These are phyloP conservation scores for Annulohypoxylon bovei DNA, from an alignment of 495 filamentous ascomycete genomes.

Conservation along the genomic window DNA sequence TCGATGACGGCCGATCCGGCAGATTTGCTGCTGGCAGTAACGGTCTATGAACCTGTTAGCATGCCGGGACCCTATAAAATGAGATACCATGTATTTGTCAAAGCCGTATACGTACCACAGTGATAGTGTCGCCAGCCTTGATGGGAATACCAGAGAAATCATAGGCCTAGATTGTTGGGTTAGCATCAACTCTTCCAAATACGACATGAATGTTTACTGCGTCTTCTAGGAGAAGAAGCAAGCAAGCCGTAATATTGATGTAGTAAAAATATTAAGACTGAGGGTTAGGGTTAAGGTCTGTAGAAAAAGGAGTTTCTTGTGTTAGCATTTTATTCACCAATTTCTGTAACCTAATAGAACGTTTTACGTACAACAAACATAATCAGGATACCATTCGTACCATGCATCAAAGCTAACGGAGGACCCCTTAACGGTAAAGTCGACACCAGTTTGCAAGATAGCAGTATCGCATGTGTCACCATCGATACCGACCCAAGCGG, in stretches of 20 bases:
- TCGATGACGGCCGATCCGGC: constrained; percentile 65
- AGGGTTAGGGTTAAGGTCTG: not conserved
- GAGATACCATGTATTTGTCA: not conserved
- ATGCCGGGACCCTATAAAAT: not conserved
- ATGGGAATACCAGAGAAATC: constrained; percentile 64
- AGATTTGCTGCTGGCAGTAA: constrained; percentile 58
- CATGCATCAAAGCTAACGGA: constrained; percentile 62
- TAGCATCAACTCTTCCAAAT: constrained; percentile 1
- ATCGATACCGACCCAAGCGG: constrained; percentile 73
- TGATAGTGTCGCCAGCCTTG: constrained; percentile 65
- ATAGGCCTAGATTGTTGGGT: constrained; percentile 51
- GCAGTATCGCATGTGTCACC: constrained; percentile 66
- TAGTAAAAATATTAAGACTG: not conserved
- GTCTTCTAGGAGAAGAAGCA: too few relatives aligned
- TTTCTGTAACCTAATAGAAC: too few relatives aligned
- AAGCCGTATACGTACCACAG: constrained; percentile 47
- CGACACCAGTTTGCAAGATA: constrained; percentile 70
- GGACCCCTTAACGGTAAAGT: constrained; percentile 58
- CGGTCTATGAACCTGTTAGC: constrained; percentile 44
- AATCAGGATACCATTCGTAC: constrained; percentile 72
- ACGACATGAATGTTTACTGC: too few relatives aligned
- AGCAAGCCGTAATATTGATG: too few relatives aligned
- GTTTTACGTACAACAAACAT: not conserved
- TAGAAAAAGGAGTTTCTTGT: too few relatives aligned
- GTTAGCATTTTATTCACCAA: too few relatives aligned